Evolutionary conservation across 1,284 basidiomycete genomes (phyloP).

Genomic region (Cutaneotrichosporon cutaneum): DNA sequence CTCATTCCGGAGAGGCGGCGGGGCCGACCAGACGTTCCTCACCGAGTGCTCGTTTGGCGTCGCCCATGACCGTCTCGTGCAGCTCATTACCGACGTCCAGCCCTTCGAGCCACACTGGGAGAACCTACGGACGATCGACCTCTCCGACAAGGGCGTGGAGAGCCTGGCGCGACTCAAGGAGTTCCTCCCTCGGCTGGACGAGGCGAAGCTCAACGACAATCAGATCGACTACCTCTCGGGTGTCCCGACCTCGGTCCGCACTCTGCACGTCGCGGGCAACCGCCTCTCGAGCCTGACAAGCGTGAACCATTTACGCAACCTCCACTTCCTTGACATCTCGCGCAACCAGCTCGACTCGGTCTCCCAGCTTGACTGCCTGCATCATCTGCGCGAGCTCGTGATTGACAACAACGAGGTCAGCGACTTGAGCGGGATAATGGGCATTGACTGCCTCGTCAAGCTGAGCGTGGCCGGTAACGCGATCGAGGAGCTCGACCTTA

Average conservation of each 20-base stretch:
- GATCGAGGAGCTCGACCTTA: conserved; percentile 66
- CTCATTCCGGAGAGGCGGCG: conserved; percentile 26
- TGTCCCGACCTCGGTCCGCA: conserved; percentile 71
- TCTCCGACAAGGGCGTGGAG: conserved; percentile 76
- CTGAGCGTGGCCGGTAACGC: conserved; percentile 77
- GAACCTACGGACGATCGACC: conserved; percentile 68
- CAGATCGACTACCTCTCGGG: conserved; percentile 83
- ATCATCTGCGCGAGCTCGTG: conserved; percentile 81
- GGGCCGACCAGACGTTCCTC: conserved; percentile 74
- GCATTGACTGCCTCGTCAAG: conserved; percentile 75
- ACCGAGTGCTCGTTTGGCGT: conserved; percentile 91
- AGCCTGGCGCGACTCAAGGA: conserved; percentile 90
- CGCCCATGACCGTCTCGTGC: conserved; percentile 82
- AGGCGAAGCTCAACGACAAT: conserved; percentile 75
- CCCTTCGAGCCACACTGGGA: conserved; percentile 97
- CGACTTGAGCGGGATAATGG: conserved; percentile 73
- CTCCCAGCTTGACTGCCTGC: conserved; percentile 74
- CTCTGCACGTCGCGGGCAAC: conserved; percentile 76
- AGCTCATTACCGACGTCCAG: conserved; percentile 90
- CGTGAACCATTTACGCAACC: conserved; percentile 78
- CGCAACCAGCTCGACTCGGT: conserved; percentile 84
- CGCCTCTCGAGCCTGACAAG: conserved; percentile 83
- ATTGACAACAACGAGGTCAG: conserved; percentile 80
- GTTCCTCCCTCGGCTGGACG: conserved; percentile 81
- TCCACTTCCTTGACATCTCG: conserved; percentile 89